These are phyloP conservation scores for Suillus plorans DNA, from an alignment of 768 basidiomycete genomes.

Conservation along the genomic window DNA sequence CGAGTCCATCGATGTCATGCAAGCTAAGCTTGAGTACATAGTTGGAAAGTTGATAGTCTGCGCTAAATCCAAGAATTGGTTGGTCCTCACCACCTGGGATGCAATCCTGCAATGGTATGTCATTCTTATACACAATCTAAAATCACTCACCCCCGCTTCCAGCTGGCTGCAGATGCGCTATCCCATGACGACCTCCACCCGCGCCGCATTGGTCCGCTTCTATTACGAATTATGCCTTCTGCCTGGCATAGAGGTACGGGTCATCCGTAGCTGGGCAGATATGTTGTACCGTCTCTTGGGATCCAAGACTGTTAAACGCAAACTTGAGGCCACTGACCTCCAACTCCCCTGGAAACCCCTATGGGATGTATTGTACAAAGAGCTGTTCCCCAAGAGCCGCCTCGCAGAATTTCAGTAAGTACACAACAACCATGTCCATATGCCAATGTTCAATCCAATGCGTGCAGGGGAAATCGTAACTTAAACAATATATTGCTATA, in stretches of 20 bases:
- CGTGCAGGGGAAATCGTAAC: slow-evolving; percentile 46
- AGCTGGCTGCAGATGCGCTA: slow-evolving; percentile 86
- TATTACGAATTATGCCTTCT: slow-evolving; percentile 80
- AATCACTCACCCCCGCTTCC: slow-evolving; percentile 1
- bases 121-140: slow-evolving; percentile 3
- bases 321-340: slow-evolving; percentile 65
- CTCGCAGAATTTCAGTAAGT: slow-evolving; percentile 55
- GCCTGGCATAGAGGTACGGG: slow-evolving; percentile 72
- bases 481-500: slow-evolving; percentile 70
- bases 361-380: slow-evolving; percentile 74
- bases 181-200: slow-evolving; percentile 66
- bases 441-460: not conserved
- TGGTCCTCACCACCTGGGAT: slow-evolving; percentile 74
- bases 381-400: slow-evolving; percentile 71
- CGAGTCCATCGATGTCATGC: slow-evolving; percentile 73
- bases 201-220: slow-evolving; percentile 67
- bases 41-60: slow-evolving; percentile 67
- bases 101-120: slow-evolving; percentile 74
- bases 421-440: not conserved
- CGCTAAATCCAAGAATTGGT: slow-evolving; percentile 76
- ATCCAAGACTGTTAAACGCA: slow-evolving; percentile 67
- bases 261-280: slow-evolving; percentile 74
- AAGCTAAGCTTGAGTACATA: slow-evolving; percentile 64
- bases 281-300: slow-evolving; percentile 72
- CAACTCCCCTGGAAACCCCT: slow-evolving; percentile 72